Base-by-base conservation (phyloP, 306 rosid species). In the Cucurbita maxima region DNA sequence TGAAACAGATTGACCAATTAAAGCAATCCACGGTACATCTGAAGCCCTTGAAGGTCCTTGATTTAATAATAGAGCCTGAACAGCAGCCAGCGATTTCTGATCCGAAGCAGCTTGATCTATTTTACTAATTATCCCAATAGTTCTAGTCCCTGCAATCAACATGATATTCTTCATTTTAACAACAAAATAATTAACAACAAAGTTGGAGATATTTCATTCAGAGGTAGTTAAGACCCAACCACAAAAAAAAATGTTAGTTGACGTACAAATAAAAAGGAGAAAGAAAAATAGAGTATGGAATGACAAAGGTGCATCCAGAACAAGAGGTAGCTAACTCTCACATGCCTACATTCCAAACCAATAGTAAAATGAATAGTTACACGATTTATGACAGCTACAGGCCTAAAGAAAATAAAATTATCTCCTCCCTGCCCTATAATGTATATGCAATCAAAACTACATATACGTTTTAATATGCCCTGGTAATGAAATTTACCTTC, bases 91-190 rank as follows among this genome's bases (percentile, higher is more conserved):
- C 72, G 99, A 81, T 84, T 89, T 94, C 79, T 83, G 95, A 77
- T 94, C 99, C 4, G 86, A 59, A 58, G 99, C 82, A 72, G 99
- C 99, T 88, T 94, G 99, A 82, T 94, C 98, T 76, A 94, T 86
- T 85, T 94, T 94, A 80, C 96, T 90, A 63, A 94, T 89, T 48
- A 94, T 82, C 25, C 99, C 99, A 75, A 94, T 79, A 13, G 95
- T 94, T 80, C 99, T 86, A 45, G 96, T 91, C 79, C 99, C 99
- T 94, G 81, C 58, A 45, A 36, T 55, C 40, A 78, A 83, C 58
- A 44, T 47, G 74, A 40, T 51, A 73, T 30, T 57, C 43, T 48
- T 34, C 73, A 66, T 60, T 75, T 63, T 7, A 64, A 64, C 47
- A 76, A 78, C 52, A 50, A 82, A 53, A 48, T 22, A 72, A 43